A percentile compares a stretch with the other conserved stretches of the same genome.
These are phyloP conservation scores for Schwanniomyces etchellsii DNA, from an alignment of 1,139 yeast genomes.

Conservation along the genomic window DNA sequence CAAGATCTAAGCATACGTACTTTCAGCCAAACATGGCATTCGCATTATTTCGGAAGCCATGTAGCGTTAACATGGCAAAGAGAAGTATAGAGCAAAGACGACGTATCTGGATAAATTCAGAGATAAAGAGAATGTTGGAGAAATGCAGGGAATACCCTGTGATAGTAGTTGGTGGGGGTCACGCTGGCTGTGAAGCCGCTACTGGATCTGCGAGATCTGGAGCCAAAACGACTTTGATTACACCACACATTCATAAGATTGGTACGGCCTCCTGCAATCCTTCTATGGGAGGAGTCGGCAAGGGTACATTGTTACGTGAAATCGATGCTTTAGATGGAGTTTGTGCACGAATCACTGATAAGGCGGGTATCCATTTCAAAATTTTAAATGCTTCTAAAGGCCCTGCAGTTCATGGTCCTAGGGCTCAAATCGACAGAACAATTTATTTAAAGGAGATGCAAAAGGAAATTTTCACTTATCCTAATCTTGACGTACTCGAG, in stretches of 20 bases:
- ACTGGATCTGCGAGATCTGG: constrained; percentile 89
- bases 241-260: constrained; percentile 69
- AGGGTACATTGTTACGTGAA: constrained; percentile 87
- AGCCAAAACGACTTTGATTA: constrained; percentile 62
- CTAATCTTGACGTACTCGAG: constrained; percentile 55
- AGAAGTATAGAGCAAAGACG: constrained; percentile 8
- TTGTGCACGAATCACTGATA: constrained; percentile 75
- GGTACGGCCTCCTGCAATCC: constrained; percentile 98
- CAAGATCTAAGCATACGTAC: too few relatives aligned
- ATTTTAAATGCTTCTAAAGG: constrained; percentile 85
- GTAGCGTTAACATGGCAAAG: too few relatives aligned
- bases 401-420: constrained; percentile 97
- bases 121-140: constrained; percentile 25
- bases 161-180: constrained; percentile 94
- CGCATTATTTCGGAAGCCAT: too few relatives aligned
- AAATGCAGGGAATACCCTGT: constrained; percentile 53
- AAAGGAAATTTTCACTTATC: constrained; percentile 50
- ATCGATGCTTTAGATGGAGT: constrained; percentile 97
- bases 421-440: constrained; percentile 91
- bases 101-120: constrained; percentile 29
- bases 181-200: constrained; percentile 98
- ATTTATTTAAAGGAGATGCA: constrained; percentile 83
- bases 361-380: constrained; percentile 90
- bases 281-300: constrained; percentile 97
- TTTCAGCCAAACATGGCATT: too few relatives aligned